Base-by-base conservation (phyloP, 805 yeast species). In the Monosporozyma solicola region DNA sequence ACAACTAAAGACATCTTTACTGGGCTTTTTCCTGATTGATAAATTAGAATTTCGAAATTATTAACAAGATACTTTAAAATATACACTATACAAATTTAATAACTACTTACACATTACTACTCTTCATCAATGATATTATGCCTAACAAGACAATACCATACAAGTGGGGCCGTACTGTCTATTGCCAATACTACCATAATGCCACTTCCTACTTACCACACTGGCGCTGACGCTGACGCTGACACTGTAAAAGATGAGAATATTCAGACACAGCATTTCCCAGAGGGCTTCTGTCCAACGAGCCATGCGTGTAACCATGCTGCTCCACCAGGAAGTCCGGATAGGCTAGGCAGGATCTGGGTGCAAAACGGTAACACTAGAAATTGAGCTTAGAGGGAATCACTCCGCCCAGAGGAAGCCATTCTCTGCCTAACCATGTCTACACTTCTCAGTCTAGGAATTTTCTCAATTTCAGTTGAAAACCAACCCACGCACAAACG, bases 1-100 rank as follows among this genome's bases (percentile, higher is more conserved):
- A 94, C 94, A 80, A 90, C 97, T 84, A 89, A 84, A 76, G 96
- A 87, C 96, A 88, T 87, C 69, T 78, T 47, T 27, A 51, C 46
- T 41, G 51, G 39, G 39, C 39, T 35, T 35, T 15, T 43, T 43
- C 46, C 46, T 43, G 46, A 22, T 43, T 43, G 46, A 24, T 43
- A 24, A 24, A 6, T 43, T 43, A 13, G 4, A 3, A 20, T 39
- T 39, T 27, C 29, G 2, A 27, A 27, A 27, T 7, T 27, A 27
- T 7, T 27, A 27, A 35, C 39, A 35, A 35, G 39, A 35, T 35
- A 24, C 8, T 25, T 20, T 8, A 43, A 24, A 43, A 43, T 22
- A 24, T 43, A 43, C 31, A 43, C 16, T 43, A 43, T 43, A 43
- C 29, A 43, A 43, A 24, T 43, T 43, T 43, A 43, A 20, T 24